These are phyloP conservation scores for Fomitopsis pinicola DNA, from an alignment of 1,284 basidiomycete genomes.

Conservation along the genomic window DNA sequence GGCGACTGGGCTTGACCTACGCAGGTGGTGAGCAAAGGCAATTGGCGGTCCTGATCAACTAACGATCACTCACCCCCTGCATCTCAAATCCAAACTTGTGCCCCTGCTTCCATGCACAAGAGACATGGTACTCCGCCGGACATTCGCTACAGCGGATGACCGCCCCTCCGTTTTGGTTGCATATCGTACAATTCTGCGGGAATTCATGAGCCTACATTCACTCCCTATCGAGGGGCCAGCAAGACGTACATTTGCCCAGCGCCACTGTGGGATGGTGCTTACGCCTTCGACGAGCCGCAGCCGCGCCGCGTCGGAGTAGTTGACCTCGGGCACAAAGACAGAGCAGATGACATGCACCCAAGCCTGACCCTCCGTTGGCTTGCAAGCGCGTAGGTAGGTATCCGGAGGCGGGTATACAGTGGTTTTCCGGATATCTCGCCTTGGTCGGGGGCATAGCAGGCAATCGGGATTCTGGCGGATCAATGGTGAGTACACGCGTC, in stretches of 20 bases:
- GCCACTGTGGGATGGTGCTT: conserved; percentile 62
- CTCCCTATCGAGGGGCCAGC: background rate
- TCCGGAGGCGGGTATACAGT: conserved; percentile 46
- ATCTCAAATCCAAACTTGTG: conserved; percentile 91
- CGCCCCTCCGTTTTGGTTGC: conserved; percentile 67
- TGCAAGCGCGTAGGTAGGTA: conserved; percentile 79
- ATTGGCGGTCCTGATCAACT: conserved; percentile 6
- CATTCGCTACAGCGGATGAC: conserved; percentile 86
- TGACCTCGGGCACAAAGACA: conserved; percentile 81
- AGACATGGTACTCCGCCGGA: conserved; percentile 75
- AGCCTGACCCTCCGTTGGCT: conserved; percentile 91
- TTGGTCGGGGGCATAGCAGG: conserved; percentile 64
- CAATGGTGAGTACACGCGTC: background rate
- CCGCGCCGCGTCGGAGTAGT: conserved; percentile 69
- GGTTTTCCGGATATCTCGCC: conserved; percentile 45
- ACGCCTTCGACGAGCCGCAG: conserved; percentile 86
- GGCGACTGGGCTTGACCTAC: conserved; percentile 71
- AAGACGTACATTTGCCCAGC: conserved; percentile 57
- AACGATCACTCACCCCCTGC: conserved; percentile 53
- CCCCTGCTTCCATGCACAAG: conserved; percentile 85
- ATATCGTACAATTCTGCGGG: conserved; percentile 58
- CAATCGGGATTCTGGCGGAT: conserved; percentile 61
- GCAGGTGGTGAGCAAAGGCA: conserved; percentile 6
- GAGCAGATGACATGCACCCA: conserved; percentile 93
- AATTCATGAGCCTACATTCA: background rate